Percentiles rank a stretch among this genome's conserved stretches.
Conservation (phyloP, 2,329 filamentous ascomycete genomes). For the Colletotrichum chlorophyti region DNA sequence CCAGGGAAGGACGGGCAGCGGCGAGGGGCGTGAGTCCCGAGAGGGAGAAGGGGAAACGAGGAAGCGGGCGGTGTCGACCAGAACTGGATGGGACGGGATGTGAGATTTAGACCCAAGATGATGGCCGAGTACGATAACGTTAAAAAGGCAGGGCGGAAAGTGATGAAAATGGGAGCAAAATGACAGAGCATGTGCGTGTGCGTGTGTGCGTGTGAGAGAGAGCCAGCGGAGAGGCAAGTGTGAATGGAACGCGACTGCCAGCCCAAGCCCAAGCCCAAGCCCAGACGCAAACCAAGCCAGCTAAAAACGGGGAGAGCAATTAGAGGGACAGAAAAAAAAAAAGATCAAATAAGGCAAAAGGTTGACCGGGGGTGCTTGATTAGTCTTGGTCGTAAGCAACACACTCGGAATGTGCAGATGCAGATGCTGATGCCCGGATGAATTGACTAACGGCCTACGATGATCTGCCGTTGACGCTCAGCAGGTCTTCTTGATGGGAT, state of each 20-base stretch:
- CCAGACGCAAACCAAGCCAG: slow-evolving; percentile 18
- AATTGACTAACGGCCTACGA: background rate
- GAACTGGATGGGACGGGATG: no score
- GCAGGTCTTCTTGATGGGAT: no score
- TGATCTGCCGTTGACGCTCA: no score
- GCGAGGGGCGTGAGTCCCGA: slow-evolving; percentile 14
- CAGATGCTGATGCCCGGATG: background rate
- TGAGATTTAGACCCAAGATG: slow-evolving; percentile 11
- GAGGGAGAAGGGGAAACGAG: slow-evolving; percentile 15
- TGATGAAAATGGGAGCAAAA: background rate
- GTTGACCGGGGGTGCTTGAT: slow-evolving; percentile 19
- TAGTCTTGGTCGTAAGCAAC: slow-evolving; percentile 20
- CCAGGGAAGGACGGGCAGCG: no score
- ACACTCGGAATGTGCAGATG: slow-evolving; percentile 15
- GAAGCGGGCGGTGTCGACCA: slow-evolving; percentile 12
- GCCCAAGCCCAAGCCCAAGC: slow-evolving; percentile 9
- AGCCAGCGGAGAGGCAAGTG: background rate
- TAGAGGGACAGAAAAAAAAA: slow-evolving; percentile 7
- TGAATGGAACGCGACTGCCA: background rate
- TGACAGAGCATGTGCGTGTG: no score
- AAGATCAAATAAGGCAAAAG: slow-evolving; percentile 7
- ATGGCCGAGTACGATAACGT: no score
- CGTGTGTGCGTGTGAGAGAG: background rate
- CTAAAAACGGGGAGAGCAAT: slow-evolving; percentile 22
- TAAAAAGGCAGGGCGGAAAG: background rate